Percentiles rank a stretch among this genome's conserved stretches.
phyloP scores from a whole-genome alignment of 148 eudicot genomes.

The Agrostemma githago region DNA sequence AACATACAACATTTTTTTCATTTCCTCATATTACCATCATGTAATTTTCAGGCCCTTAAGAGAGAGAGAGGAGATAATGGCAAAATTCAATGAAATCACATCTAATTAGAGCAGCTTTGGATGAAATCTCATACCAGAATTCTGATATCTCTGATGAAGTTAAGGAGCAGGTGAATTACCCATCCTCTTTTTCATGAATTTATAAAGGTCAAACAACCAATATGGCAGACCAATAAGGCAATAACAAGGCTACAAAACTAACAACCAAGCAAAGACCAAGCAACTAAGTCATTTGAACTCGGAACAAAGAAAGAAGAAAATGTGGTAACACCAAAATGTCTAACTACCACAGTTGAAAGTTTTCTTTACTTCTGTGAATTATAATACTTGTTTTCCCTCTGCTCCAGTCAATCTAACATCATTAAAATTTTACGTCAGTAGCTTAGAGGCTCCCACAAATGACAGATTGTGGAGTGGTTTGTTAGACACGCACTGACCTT shows the following conservation, averaged over 20 bases:
- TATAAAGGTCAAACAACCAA: neutral
- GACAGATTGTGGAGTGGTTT: neutral
- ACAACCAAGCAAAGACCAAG: too few relatives aligned
- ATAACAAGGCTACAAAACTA: too few relatives aligned
- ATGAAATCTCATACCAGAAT: constrained; percentile 49
- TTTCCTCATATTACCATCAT: neutral
- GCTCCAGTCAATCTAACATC: neutral
- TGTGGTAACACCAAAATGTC: neutral
- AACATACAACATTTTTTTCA: neutral
- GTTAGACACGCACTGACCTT: too few relatives aligned
- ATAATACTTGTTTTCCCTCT: neutral
- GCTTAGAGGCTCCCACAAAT: too few relatives aligned
- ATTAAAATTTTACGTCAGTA: neutral
- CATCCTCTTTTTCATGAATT: neutral
- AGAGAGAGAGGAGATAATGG: constrained; percentile 71
- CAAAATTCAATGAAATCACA: too few relatives aligned
- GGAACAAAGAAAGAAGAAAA: neutral
- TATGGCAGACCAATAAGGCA: neutral
- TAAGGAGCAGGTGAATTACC: constrained; percentile 69
- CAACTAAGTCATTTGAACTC: neutral
- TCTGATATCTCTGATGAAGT: constrained; percentile 94
- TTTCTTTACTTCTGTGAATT: neutral
- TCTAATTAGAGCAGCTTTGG: constrained; percentile 73
- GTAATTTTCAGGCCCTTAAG: constrained; percentile 54
- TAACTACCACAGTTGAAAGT: neutral